Evolutionary conservation across 2,329 filamentous ascomycete species (phyloP).

Genomic region (Diaporthe helianthi): DNA sequence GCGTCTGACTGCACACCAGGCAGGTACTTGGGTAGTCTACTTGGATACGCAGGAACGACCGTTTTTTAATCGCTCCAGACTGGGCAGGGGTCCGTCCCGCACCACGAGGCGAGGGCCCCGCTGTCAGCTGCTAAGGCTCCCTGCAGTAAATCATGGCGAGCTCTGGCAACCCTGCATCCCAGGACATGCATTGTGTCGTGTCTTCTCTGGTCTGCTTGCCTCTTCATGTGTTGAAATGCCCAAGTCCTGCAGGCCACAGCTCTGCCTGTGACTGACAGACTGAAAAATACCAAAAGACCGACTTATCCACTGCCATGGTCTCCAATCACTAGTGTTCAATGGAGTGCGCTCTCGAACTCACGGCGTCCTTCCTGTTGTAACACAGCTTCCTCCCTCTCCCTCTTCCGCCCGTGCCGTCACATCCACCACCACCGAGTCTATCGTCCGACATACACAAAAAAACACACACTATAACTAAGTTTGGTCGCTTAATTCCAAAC

Average conservation of each 20-base stretch:
- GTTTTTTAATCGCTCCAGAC: not conserved
- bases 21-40: not conserved
- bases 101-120: slow-evolving; percentile 13
- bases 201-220: not conserved
- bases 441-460: too few relatives aligned
- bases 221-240: slow-evolving; percentile 9
- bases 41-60: not conserved
- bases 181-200: slow-evolving; percentile 20
- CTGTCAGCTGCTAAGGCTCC: slow-evolving; percentile 18
- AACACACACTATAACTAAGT: not conserved
- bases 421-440: not conserved
- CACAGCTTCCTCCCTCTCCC: slow-evolving; percentile 8
- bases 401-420: not conserved
- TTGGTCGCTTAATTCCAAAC: not conserved
- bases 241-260: slow-evolving; percentile 14
- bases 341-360: slow-evolving; percentile 5
- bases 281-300: not conserved
- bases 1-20: not conserved
- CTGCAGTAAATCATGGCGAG: slow-evolving; percentile 13
- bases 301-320: not conserved
- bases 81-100: slow-evolving; percentile 21
- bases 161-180: slow-evolving; percentile 16
- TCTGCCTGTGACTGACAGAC: slow-evolving; percentile 22
- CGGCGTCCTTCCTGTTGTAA: not conserved
- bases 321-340: slow-evolving; percentile 14